Percentiles rank a stretch among this genome's conserved stretches.
These are phyloP conservation scores for Cnidoscolus chayamansa DNA, from an alignment of 441 rosid genomes.

Conservation along the genomic window DNA sequence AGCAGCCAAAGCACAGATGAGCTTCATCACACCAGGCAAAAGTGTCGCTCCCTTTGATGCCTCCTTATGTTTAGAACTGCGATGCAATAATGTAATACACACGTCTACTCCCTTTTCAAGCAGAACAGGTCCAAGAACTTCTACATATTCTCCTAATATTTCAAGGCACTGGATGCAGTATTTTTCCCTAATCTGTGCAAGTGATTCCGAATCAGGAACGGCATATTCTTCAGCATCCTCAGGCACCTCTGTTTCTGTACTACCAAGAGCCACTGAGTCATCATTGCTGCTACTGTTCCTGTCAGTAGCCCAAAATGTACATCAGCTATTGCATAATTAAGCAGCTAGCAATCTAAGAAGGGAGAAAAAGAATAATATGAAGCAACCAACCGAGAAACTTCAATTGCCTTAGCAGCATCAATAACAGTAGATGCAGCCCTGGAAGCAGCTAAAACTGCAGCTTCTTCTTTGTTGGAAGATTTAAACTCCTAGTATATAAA, in stretches of 20 bases:
- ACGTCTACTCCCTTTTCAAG: constrained; percentile 98
- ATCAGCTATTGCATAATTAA: constrained; percentile 25
- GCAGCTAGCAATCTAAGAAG: background rate
- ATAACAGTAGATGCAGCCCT: constrained; percentile 87
- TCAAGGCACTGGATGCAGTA: constrained; percentile 94
- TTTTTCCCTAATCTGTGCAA: constrained; percentile 83
- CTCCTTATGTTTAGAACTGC: constrained; percentile 51
- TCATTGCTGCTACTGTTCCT: constrained; percentile 47
- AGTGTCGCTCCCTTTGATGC: constrained; percentile 41
- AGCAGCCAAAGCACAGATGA: constrained; percentile 95
- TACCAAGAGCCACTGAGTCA: constrained; percentile 40
- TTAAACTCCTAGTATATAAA: constrained; percentile 53
- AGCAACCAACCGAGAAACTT: constrained; percentile 68
- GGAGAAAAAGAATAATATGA: background rate
- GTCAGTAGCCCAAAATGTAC: constrained; percentile 31
- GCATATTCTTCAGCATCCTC: constrained; percentile 66
- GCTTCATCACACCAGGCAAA: constrained; percentile 96
- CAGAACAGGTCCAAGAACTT: constrained; percentile 95
- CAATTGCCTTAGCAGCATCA: constrained; percentile 79
- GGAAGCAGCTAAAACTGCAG: constrained; percentile 89
- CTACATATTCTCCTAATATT: constrained; percentile 88
- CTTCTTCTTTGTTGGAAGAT: constrained; percentile 69
- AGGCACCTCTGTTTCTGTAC: constrained; percentile 36
- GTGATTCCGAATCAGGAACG: constrained; percentile 61
- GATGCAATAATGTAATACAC: constrained; percentile 73